Evolutionary conservation across 2,329 filamentous ascomycete genomes (phyloP), one percentile per base, ranked within the genome.

Genomic region (Fusarium sublunatum): DNA sequence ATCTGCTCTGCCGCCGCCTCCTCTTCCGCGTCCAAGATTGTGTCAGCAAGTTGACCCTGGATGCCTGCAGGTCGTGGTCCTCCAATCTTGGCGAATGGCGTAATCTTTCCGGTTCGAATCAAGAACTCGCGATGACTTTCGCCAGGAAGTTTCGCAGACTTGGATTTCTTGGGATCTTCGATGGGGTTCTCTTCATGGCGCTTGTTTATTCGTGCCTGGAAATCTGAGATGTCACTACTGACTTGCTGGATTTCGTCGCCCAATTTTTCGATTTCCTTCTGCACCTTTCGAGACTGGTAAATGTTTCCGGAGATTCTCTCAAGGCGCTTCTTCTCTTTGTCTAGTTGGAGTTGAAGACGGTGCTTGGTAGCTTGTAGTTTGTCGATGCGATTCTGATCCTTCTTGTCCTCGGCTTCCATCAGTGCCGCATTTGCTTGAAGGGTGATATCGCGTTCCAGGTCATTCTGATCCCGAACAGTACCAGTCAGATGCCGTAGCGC

Each of bases 31-130:
- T 96, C 91, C 12, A 93, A 79, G 56, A 97, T 84, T 3, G 89
- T 90, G 70, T 93, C 88, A 10, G 90, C 89, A 13, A 97, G 80
- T 58, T 88, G 89, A 2, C 89, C 89, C 40, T 88, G 83, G 3
- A 88, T 82, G 4, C 84, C 86, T 26, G 86, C 81, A 4, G 82
- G 82, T 2, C 88, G 79, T n/a, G 86, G 82, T 12, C 86, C 83
- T 25, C 87, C 87, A 68, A 96, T 85, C 63, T 89, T 91, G 7
- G 93, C 91, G 72, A 99, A 99, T 0, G 95, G 95, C 0, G 95
- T 99, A 67, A 99, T 98, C 78, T 98, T 98, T 60, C 95, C 95
- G 0, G 94, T 99, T 26, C 95, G 88, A 44, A 99, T 95, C 42
- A 99, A 84, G 73, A 91, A 99, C 42, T 97, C 93, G 46, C 93